Base-by-base conservation (phyloP, 2,329 filamentous ascomycete species). In the Botryotinia calthae region DNA sequence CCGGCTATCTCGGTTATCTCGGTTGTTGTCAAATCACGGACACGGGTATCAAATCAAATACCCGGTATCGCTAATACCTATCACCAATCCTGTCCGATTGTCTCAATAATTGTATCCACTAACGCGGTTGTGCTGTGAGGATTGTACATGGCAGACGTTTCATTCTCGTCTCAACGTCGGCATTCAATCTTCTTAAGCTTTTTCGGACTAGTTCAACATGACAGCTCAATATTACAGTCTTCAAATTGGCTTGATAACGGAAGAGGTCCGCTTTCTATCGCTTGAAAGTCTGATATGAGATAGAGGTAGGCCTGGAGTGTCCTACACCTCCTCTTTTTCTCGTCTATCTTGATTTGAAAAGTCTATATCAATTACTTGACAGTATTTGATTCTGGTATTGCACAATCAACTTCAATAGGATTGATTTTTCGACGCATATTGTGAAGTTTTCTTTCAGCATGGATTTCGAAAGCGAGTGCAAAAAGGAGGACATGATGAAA, bases 31-130 rank as follows among this genome's bases (percentile, higher is more conserved):
- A 4, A 28, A 54, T 1, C 12, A 9, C 54, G 54, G 51, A 8
- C 3, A 10, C 28, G 67, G 54, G 40, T 62, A 70, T 63, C 31
- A 40, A 28, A n/a, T 20, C 31, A 20, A 8, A 51, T 40, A 66
- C 46, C 63, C 63, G 44, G 31, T 51, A 66, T 66, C 63, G 48
- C 16, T 14, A 66, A 66, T 22, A 66, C 48, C 44, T 28, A 66
- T 66, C 31, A 51, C 14, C 12, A 65, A 66, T n/a, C 31, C 22
- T n/a, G 63, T 51, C 63, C 14, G 20, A 40, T 25, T 34, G 25
- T 37, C 63, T 40, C 20, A 44, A 28, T 20, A 28, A 18, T 34
- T 25, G 18, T 6, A 34, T n/a, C 22, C 25, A 62, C 37, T 40
- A 62, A 8, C 59, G 25, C 58, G 40, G 22, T 18, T n/a, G 18